phyloP scores from a whole-genome alignment of 2,329 filamentous ascomycete species.

The Didymella keratinophila region DNA sequence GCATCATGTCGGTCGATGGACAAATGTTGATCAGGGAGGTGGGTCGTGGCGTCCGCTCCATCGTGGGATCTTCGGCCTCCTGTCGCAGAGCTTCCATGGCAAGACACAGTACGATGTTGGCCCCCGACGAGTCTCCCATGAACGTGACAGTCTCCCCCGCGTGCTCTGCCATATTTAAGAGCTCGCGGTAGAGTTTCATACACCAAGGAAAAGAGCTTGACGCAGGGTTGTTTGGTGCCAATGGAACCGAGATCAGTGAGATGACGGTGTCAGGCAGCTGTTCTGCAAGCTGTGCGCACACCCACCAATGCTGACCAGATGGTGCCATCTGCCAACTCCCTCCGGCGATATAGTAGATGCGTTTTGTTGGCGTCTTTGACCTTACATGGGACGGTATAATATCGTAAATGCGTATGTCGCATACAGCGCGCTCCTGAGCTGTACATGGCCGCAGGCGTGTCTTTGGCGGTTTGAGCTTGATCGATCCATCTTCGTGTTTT shows the following conservation, averaged over 20 bases:
- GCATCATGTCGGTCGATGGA: slow-evolving; percentile 60
- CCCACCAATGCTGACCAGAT: slow-evolving; percentile 60
- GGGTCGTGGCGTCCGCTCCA: slow-evolving; percentile 35
- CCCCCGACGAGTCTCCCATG: slow-evolving; percentile 65
- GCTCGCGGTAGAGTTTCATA: slow-evolving; percentile 53
- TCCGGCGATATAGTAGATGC: slow-evolving; percentile 64
- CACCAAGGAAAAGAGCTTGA: slow-evolving; percentile 59
- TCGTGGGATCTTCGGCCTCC: slow-evolving; percentile 24
- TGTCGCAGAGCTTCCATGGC: slow-evolving; percentile 50
- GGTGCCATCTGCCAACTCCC: slow-evolving; percentile 65
- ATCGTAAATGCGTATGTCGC: slow-evolving; percentile 58
- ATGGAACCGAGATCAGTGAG: slow-evolving; percentile 61
- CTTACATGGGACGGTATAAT: slow-evolving; percentile 36
- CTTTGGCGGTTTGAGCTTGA: slow-evolving; percentile 48
- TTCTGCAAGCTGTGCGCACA: slow-evolving; percentile 57
- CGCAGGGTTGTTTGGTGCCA: slow-evolving; percentile 63
- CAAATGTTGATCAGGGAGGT: slow-evolving; percentile 56
- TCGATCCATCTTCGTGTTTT: slow-evolving; percentile 53
- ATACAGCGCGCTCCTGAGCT: slow-evolving; percentile 52
- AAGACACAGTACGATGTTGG: slow-evolving; percentile 59
- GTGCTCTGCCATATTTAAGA: slow-evolving; percentile 52
- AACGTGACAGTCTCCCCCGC: slow-evolving; percentile 57
- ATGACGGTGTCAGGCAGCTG: slow-evolving; percentile 54
- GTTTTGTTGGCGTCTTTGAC: slow-evolving; percentile 31
- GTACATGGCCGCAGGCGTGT: slow-evolving; percentile 45